Base-by-base conservation (phyloP, 2,329 filamentous ascomycete genomes). In the Aspergillus candidus region DNA sequence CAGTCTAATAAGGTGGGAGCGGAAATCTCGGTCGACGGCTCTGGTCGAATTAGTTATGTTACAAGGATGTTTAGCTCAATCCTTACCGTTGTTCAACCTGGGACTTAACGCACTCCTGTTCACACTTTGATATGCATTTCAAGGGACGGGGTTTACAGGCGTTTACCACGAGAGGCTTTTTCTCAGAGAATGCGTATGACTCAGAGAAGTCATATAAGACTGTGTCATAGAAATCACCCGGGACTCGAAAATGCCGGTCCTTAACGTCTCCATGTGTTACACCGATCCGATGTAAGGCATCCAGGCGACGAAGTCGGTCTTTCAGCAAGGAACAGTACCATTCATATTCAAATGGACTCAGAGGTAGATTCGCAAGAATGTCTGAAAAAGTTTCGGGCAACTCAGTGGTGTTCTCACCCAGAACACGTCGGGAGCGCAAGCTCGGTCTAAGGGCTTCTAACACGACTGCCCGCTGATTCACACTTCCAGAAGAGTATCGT, bases 121-220 rank as follows among this genome's bases (percentile, higher is more conserved):
- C 47, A 15, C 30, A 30, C 8, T 38, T 22, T 44, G 47, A 40
- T 44, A 47, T 41, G 22, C 35, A 12, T n/a, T 13, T 41, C 44
- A 50, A 41, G 12, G 47, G 37, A 29, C 43, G 34, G 31, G 47
- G 47, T 41, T 32, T 41, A 13, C 44, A 40, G 15, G 29, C 38
- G 37, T 38, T 43, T 6, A 43, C 35, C 31, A 13, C 12, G 12
- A 44, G 43, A 17, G 46, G 46, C 29, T 11, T n/a, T 27, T 39
- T 35, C 4, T n/a, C 13, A 31, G 42, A 43, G 27, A 49, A 49
- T 7, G 40, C 46, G 11, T 49, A 45, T 30, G 47, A 46, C 13
- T 37, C 32, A 1, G 47, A 49, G 27, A 49, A 49, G 37, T 49
- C 47, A 41, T 43, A 49, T 8, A 49, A 35, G 14, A 47, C 47